Evolutionary conservation across 2,329 filamentous ascomycete species (phyloP), one percentile per base, ranked within the genome.

Genomic region (Westerdykella aurantiaca): DNA sequence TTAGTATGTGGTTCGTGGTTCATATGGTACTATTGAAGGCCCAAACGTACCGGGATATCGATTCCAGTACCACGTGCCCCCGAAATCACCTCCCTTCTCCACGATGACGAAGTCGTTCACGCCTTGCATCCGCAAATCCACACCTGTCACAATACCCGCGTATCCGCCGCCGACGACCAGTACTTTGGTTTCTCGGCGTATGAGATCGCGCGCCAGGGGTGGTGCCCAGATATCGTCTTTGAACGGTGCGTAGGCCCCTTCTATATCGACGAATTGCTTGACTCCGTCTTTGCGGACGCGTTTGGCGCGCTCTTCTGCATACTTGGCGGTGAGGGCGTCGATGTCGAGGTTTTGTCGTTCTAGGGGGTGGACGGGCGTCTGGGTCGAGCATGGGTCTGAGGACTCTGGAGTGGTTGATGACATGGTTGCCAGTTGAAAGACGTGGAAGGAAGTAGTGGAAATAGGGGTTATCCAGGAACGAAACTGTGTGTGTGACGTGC

Each of bases 51-150:
- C 73, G 11, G 73, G 72, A 44, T 75, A 75, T 9, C 67, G 60
- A 42, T 75, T 74, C 69, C 70, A 74, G 50, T 72, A 73, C 64
- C 72, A 75, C 1, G 70, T 72, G 1, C 73, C 72, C 4, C 72
- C 72, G 47, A 73, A 73, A 1, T 69, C 70, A 5, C 67, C 69
- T 4, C 70, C 72, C 5, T 49, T 72, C 49, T 74, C 72, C 17
- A 72, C 49, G 18, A 73, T 60, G 3, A 60, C 50, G 35, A 73
- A 64, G 40, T 70, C 61, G 7, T 65, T 45, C 6, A 56, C 68
- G 57, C 5, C 68, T 66, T 6, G 61, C 52, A 4, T 21, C 4
- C 18, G 18, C 18, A 21, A 6, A 21, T 21, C 6, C 18, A 21
- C 18, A 6, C 18, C 18, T 6, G 18, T 21, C 18, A 21, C 18